Evolutionary conservation across 768 basidiomycete genomes (phyloP).

Genomic region (Phlebiopsis gigantea): DNA sequence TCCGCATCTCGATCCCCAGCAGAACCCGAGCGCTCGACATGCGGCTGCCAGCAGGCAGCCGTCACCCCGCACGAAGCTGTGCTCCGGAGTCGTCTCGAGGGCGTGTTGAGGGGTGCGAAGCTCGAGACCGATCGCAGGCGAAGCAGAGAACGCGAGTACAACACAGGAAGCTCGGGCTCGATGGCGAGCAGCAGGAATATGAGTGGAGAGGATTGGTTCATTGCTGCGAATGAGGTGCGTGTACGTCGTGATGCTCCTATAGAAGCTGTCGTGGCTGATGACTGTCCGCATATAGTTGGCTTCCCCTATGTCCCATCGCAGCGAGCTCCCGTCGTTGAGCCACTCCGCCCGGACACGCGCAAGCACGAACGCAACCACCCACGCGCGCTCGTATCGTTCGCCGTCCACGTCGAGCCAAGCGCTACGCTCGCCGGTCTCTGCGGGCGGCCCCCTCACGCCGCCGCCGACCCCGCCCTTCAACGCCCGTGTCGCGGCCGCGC

Average conservation of each 20-base stretch:
- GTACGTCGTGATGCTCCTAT: too few relatives aligned
- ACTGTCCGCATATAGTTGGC: background rate
- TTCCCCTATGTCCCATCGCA: too few relatives aligned
- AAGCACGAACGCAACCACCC: background rate
- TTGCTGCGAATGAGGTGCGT: constrained; percentile 17
- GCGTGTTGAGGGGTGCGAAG: constrained; percentile 36
- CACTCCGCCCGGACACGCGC: background rate
- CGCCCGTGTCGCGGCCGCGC: constrained; percentile 53
- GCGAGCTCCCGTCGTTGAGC: too few relatives aligned
- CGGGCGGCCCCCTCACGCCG: constrained; percentile 17
- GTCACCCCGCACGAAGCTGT: constrained; percentile 49
- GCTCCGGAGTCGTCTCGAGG: constrained; percentile 46
- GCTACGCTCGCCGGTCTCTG: constrained; percentile 7
- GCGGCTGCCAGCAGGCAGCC: background rate
- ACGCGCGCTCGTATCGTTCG: constrained; percentile 2
- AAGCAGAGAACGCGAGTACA: constrained; percentile 17
- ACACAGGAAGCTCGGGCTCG: constrained; percentile 21
- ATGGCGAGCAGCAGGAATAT: constrained; percentile 26
- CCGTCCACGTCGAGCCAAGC: constrained; percentile 11
- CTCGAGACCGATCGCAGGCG: constrained; percentile 11
- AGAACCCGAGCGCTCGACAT: constrained; percentile 9
- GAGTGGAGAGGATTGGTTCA: constrained; percentile 25
- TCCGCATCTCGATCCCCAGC: constrained; percentile 11
- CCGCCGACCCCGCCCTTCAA: constrained; percentile 49
- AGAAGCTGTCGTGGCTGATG: too few relatives aligned